Conservation (phyloP, 2,329 filamentous ascomycete genomes). For the Pyricularia grisea region DNA sequence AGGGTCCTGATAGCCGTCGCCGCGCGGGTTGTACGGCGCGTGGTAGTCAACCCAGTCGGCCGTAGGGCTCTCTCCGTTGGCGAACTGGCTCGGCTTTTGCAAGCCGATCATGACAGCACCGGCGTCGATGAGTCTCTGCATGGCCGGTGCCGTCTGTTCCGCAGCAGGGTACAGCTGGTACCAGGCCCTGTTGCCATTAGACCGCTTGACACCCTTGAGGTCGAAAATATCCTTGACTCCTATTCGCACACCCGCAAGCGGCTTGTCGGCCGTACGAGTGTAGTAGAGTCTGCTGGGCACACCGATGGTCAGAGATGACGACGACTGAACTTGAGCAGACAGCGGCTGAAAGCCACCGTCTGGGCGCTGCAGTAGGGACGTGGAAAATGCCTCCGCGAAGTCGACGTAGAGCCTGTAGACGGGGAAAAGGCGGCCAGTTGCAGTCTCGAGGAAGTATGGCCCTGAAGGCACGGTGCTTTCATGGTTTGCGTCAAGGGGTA, state of each 20-base stretch:
- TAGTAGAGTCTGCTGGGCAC: constrained; percentile 55
- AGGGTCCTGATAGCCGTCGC: constrained; percentile 36
- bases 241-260: constrained; percentile 49
- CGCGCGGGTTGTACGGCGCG: constrained; percentile 33
- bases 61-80: constrained; percentile 32
- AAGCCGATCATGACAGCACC: constrained; percentile 44
- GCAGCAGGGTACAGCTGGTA: constrained; percentile 41
- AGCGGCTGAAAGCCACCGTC: constrained; percentile 21
- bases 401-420: constrained; percentile 26
- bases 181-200: constrained; percentile 49
- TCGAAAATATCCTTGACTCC: constrained; percentile 54
- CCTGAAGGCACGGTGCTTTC: constrained; percentile 15
- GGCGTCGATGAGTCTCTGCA: constrained; percentile 49
- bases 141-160: constrained; percentile 35
- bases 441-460: constrained; percentile 25
- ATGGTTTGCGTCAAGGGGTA: constrained; percentile 11
- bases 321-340: constrained; percentile 19
- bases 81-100: constrained; percentile 37
- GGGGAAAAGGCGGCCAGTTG: constrained; percentile 21
- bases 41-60: constrained; percentile 36
- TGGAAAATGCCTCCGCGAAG: constrained; percentile 21
- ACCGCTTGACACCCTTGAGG: constrained; percentile 37
- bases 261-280: constrained; percentile 39
- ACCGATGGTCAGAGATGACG: constrained; percentile 22
- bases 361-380: constrained; percentile 20